Evolutionary conservation across 2,329 filamentous ascomycete species (phyloP), one percentile per base, ranked within the genome.

Genomic region (Lasiodiplodia theobromae): DNA sequence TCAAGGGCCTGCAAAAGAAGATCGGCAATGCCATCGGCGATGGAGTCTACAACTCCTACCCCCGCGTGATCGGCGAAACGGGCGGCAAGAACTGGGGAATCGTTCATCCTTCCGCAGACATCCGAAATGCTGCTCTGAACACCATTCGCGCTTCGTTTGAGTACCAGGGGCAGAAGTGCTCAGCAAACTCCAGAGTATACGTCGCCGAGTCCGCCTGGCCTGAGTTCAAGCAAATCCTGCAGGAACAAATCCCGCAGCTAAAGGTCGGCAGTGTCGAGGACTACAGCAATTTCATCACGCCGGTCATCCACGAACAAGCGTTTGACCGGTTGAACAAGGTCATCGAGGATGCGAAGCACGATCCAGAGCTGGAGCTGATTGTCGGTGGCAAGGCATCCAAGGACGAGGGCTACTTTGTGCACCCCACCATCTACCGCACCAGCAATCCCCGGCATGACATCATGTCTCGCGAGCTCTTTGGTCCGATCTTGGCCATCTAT

Each of bases 1-100:
- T 98, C 89, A 91, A 93, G 71, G 89, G 89, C 76, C 85, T 98
- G 14, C 97, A 96, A 79, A 93, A 92, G n/a, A 88, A 93, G 79
- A 97, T 97, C 74, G 92, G 93, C 11, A 85, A 87, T 71, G 92
- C 92, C 51, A 90, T 96, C 21, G 92, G 92, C 4, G 89, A 94
- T 75, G 92, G 92, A 71, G 91, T 88, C 69, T 98, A 97, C 83
- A 85, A 86, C 71, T 89, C 91, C 73, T 97, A 97, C 81, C 93
- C 93, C 58, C 90, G 93, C 74, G 92, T 97, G 71, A 92, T 97
- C 4, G 93, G 92, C 70, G 93, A 97, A 85, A 97, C 93, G 28
- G 93, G 93, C 69, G 93, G 93, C 78, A 97, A 97, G 88, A 97
- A 97, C 85, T 97, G 94, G 86, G 93, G 96, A 80, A 82, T 97